phyloP scores from a whole-genome alignment of 768 basidiomycete species.

The Udeniomyces megalosporus region DNA sequence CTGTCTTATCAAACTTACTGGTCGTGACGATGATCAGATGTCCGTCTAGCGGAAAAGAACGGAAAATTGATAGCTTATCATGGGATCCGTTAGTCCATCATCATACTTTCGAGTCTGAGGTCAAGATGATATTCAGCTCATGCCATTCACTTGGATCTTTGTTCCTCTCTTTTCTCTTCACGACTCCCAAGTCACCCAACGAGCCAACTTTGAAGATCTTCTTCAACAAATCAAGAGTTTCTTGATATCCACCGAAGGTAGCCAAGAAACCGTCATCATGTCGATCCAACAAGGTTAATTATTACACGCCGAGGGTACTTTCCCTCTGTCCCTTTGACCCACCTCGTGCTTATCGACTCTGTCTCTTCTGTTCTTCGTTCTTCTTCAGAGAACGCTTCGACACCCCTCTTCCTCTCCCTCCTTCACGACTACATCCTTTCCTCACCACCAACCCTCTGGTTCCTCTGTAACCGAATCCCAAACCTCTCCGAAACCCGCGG shows the following conservation, averaged over 20 bases:
- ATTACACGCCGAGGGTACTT: too few species aligned
- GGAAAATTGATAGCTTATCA: slow-evolving; percentile 43
- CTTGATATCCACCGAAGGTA: not conserved
- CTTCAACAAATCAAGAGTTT: not conserved
- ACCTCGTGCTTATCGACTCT: slow-evolving; percentile 36
- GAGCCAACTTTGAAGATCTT: slow-evolving; percentile 6
- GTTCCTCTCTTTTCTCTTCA: slow-evolving; percentile 44
- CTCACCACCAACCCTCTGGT: slow-evolving; percentile 39
- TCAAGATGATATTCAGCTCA: slow-evolving; percentile 41
- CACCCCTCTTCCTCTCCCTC: slow-evolving; percentile 9
- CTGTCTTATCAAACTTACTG: not conserved
- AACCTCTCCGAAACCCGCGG: slow-evolving; percentile 69
- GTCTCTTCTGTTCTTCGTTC: not conserved
- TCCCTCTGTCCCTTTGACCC: too few species aligned
- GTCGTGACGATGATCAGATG: not conserved
- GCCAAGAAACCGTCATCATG: slow-evolving; percentile 57
- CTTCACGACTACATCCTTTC: not conserved
- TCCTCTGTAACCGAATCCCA: slow-evolving; percentile 58
- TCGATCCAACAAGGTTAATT: slow-evolving; percentile 58
- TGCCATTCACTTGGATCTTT: slow-evolving; percentile 51
- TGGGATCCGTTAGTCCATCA: slow-evolving; percentile 36
- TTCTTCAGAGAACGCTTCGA: slow-evolving; percentile 9
- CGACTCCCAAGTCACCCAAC: slow-evolving; percentile 30
- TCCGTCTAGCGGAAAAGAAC: slow-evolving; percentile 9
- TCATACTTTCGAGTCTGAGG: too few species aligned